phyloP scores from a whole-genome alignment of 441 rosid species.

The Bocquillonia castaneifolia region DNA sequence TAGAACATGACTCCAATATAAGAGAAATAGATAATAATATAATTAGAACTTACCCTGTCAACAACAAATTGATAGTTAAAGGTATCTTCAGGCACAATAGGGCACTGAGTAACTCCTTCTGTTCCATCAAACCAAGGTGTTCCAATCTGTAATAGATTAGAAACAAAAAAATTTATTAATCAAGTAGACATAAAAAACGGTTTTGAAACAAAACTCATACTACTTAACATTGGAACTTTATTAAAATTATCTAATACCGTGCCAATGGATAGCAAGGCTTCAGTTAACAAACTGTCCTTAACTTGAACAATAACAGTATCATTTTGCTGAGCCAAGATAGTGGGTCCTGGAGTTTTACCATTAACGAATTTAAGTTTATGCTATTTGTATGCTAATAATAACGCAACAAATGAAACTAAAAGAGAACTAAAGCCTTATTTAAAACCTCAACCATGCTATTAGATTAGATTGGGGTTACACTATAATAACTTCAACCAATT shows the following conservation, averaged over 20 bases:
- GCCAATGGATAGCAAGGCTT: constrained; percentile 79
- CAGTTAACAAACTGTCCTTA: constrained; percentile 52
- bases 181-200: no score
- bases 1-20: no score
- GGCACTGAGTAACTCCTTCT: constrained; percentile 74
- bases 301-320: constrained; percentile 64
- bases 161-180: neutral
- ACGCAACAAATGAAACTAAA: no score
- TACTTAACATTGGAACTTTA: no score
- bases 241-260: constrained; percentile 79
- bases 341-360: constrained; percentile 60
- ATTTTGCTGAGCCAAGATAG: constrained; percentile 52
- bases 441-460: no score
- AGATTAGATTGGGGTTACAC: no score
- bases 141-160: constrained; percentile 16
- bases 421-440: no score
- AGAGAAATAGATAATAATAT: no score
- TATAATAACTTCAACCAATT: no score
- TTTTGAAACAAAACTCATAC: no score
- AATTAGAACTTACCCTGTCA: constrained; percentile 53
- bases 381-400: no score
- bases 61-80: constrained; percentile 60
- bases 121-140: constrained; percentile 43
- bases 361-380: no score
- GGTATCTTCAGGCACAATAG: constrained; percentile 63